These are phyloP conservation scores for Podila epicladia DNA, from an alignment of 192 early-diverging fungal genomes.

Conservation along the genomic window DNA sequence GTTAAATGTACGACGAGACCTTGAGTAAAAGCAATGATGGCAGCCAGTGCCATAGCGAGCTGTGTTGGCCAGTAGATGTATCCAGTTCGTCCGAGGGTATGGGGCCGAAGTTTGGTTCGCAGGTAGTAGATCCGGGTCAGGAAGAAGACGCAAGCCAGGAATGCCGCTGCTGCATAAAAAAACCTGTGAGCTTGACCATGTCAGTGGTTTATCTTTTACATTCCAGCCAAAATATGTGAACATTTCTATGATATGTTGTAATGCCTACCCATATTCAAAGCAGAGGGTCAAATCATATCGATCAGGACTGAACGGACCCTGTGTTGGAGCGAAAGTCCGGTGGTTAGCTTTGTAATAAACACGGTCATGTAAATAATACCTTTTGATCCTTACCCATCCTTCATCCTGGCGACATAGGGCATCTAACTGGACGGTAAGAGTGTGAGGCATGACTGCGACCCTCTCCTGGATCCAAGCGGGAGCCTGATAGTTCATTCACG, in stretches of 20 bases:
- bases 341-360: background rate
- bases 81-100: slow-evolving; percentile 20
- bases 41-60: slow-evolving; percentile 13
- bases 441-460: background rate
- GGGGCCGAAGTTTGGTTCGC: background rate
- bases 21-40: background rate
- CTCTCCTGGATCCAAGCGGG: too few relatives aligned
- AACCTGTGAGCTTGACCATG: background rate
- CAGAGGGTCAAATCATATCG: slow-evolving; percentile 35
- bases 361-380: background rate
- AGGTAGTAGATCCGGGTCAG: slow-evolving; percentile 2
- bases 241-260: background rate
- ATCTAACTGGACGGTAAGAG: background rate
- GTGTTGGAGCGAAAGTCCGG: background rate
- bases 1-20: background rate
- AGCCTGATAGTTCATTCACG: too few relatives aligned
- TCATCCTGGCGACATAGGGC: slow-evolving; percentile 17
- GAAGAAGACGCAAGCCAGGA: background rate
- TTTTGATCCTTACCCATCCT: slow-evolving; percentile 24
- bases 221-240: background rate
- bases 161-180: slow-evolving; percentile 12
- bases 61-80: slow-evolving; percentile 45
- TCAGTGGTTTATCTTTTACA: background rate
- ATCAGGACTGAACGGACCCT: slow-evolving; percentile 30
- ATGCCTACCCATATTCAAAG: slow-evolving; percentile 29